Base-by-base conservation (phyloP, 2,329 filamentous ascomycete species). In the Ceratocystis harringtonii region DNA sequence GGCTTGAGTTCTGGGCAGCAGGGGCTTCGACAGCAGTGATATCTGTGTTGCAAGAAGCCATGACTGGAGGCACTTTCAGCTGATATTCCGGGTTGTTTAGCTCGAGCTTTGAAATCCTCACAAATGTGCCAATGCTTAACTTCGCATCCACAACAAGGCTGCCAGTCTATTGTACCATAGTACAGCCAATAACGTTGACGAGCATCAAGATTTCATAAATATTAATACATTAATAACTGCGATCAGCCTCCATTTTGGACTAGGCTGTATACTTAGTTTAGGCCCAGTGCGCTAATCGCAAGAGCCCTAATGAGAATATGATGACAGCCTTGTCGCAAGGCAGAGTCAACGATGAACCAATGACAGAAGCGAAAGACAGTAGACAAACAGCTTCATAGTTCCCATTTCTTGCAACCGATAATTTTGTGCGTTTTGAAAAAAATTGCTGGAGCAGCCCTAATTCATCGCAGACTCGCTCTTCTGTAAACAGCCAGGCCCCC, bases 221-320 rank as follows among this genome's bases (percentile, higher is more conserved):
- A 44, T 55, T 15, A 22, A 2, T 32, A 66, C 60, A 55, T 7
- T 15, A 22, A 43, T 17, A 25, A 6, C 25, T 10, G 3, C 4
- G 22, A 60, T 19, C 10, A 22, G 17, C 22, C 5, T 17, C 5
- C 2, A 52, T 15, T 12, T 28, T 8, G 10, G 12, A 43, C 19
- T 10, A 43, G 44, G 2, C 22, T 60, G 65, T 63, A 63, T 25
- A 19, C 30, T 5, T 8, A 66, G 8, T 66, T 66, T 66, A 55
- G 48, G 44, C 43, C 44, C 65, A 41, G 36, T 41, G 36, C 25
- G 45, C 25, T 15, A 50, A 30, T 10, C 6, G n/a, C 52, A 32
- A 36, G 17, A 17, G 28, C 32, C 25, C 28, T 17, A 32, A 19
- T 3, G 15, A n/a, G 55, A 25, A 57, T 8, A n/a, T 7, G n/a